phyloP scores from a whole-genome alignment of 495 filamentous ascomycete species.

The Trichoderma gamsii region DNA sequence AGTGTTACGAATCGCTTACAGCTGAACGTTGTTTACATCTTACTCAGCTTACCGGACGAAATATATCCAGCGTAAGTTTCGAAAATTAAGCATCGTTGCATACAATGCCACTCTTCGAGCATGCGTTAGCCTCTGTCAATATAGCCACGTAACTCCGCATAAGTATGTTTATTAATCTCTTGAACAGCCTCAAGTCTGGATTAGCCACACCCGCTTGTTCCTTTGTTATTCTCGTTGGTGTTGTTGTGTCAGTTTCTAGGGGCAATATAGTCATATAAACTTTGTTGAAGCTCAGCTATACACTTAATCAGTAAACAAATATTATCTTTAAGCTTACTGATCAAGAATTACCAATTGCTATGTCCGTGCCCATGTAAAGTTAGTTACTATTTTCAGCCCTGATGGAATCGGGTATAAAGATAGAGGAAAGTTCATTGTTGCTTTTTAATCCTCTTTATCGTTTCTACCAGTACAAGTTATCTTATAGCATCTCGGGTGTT shows the following conservation, averaged over 20 bases:
- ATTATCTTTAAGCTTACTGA: background rate
- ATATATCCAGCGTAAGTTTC: background rate
- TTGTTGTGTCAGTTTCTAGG: background rate
- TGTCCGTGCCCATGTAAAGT: background rate
- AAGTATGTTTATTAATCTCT: too few relatives aligned
- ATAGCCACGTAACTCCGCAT: too few relatives aligned
- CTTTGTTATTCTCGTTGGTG: too few relatives aligned
- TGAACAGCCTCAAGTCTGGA: too few relatives aligned
- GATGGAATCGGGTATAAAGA: background rate
- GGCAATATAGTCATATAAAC: too few relatives aligned
- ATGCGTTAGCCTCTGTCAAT: background rate
- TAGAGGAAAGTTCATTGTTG: too few relatives aligned
- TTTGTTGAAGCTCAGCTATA: too few relatives aligned
- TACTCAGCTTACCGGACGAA: background rate
- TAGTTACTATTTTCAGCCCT: background rate
- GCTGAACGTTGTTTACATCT: background rate
- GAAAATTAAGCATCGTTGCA: background rate
- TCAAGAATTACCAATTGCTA: background rate
- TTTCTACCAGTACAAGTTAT: background rate
- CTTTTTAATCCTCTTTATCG: background rate
- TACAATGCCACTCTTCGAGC: background rate
- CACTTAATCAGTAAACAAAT: background rate
- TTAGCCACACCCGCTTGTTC: too few relatives aligned
- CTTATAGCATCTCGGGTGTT: background rate
- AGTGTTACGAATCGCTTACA: background rate